These are phyloP conservation scores for Suillus hirtellus DNA, from an alignment of 768 basidiomycete species.

Conservation along the genomic window DNA sequence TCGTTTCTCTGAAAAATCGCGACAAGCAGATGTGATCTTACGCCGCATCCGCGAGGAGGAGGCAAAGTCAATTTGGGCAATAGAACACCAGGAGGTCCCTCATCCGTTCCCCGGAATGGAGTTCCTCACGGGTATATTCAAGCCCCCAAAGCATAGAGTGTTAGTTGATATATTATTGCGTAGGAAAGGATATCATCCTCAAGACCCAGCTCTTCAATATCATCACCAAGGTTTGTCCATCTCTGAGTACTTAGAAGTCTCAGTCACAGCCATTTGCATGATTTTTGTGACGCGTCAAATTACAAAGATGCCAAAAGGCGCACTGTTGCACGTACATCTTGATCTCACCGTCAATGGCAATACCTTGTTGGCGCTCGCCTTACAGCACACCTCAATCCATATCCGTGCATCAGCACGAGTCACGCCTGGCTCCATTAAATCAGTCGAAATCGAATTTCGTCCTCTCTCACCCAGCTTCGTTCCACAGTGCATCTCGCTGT, in stretches of 20 bases:
- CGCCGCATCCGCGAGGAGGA: constrained; percentile 57
- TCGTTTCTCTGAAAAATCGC: constrained; percentile 17
- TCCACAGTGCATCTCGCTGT: constrained; percentile 28
- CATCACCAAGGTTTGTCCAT: constrained; percentile 50
- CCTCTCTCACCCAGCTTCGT: constrained; percentile 40
- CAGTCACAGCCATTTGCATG: constrained; percentile 4
- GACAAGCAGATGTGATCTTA: constrained; percentile 57
- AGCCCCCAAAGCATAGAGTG: neutral
- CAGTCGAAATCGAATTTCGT: constrained; percentile 52
- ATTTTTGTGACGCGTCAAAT: neutral
- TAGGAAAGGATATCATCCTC: constrained; percentile 57
- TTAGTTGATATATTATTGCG: neutral
- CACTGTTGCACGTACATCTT: constrained; percentile 72
- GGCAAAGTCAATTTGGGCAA: constrained; percentile 57
- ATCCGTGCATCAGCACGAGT: constrained; percentile 47
- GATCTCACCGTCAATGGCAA: constrained; percentile 66
- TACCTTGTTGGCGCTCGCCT: constrained; percentile 52
- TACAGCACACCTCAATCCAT: constrained; percentile 61
- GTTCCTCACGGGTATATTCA: constrained; percentile 61
- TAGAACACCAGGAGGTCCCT: constrained; percentile 50
- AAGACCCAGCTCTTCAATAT: constrained; percentile 63
- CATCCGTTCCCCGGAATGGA: constrained; percentile 80
- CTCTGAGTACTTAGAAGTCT: neutral
- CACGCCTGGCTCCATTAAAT: constrained; percentile 40
- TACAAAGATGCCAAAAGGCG: constrained; percentile 78